Conservation (phyloP, 768 basidiomycete species). For the Zangia roseola region DNA sequence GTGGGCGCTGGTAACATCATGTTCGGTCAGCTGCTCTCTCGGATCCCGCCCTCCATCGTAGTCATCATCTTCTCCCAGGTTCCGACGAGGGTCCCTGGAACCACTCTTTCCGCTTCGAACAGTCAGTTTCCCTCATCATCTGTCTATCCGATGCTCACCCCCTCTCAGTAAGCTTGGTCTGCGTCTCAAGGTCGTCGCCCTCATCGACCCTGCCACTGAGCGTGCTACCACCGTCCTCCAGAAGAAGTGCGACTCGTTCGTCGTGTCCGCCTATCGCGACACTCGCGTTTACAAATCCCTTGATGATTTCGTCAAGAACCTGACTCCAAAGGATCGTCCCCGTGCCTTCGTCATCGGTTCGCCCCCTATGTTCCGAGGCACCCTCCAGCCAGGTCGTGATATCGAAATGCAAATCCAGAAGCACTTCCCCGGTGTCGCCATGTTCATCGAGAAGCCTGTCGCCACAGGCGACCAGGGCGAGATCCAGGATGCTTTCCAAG, state of each 20-base stretch:
- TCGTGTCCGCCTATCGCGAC: constrained; percentile 88
- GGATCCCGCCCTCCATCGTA: neutral
- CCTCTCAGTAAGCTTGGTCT: constrained; percentile 81
- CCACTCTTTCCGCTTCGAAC: constrained; percentile 88
- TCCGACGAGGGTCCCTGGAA: constrained; percentile 92
- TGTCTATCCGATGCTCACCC: constrained; percentile 6
- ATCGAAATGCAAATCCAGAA: constrained; percentile 87
- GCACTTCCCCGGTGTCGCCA: constrained; percentile 81
- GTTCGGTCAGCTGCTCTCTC: constrained; percentile 62
- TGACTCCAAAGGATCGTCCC: constrained; percentile 63
- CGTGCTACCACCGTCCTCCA: constrained; percentile 78
- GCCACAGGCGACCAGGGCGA: constrained; percentile 74
- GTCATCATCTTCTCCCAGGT: constrained; percentile 42
- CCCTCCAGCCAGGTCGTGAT: constrained; percentile 70
- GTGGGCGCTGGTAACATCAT: constrained; percentile 97
- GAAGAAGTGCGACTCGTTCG: constrained; percentile 91
- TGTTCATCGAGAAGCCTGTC: constrained; percentile 93
- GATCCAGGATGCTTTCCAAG: constrained; percentile 64
- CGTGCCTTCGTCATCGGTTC: constrained; percentile 87
- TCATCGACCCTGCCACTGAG: constrained; percentile 87
- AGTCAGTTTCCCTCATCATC: constrained; percentile 45
- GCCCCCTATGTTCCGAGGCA: constrained; percentile 92
- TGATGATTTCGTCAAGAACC: constrained; percentile 77
- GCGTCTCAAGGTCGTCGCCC: constrained; percentile 91
- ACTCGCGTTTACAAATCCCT: constrained; percentile 83